Conservation (phyloP, 2,329 filamentous ascomycete genomes). For the Sporothrix schenckii region DNA sequence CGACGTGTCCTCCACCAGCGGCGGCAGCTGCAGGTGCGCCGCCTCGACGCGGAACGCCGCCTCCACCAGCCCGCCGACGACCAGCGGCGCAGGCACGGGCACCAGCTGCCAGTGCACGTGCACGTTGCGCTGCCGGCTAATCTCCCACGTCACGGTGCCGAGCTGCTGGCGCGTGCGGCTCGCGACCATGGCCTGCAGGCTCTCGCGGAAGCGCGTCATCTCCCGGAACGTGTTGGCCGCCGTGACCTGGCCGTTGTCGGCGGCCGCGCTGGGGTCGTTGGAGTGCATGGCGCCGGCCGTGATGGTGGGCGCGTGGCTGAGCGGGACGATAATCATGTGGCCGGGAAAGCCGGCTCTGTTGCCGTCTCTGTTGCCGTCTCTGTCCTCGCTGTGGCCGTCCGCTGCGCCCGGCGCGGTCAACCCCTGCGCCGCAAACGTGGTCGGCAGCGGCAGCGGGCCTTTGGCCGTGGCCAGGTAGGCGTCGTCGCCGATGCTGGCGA, state of each 20-base stretch:
- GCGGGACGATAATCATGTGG: conserved; percentile 89
- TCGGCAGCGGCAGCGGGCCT: conserved; percentile 74
- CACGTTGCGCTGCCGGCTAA: conserved; percentile 77
- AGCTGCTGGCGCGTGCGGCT: conserved; percentile 60
- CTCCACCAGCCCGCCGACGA: conserved; percentile 76
- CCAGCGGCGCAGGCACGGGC: conserved; percentile 69
- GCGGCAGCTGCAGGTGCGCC: conserved; percentile 67
- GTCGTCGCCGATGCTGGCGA: conserved; percentile 85
- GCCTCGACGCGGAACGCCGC: conserved; percentile 87
- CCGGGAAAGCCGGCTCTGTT: conserved; percentile 62
- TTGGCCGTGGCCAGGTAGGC: conserved; percentile 90
- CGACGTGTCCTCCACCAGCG: conserved; percentile 46
- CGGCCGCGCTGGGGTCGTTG: conserved; percentile 50
- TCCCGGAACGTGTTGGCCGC: conserved; percentile 69
- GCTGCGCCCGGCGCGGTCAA: conserved; percentile 47
- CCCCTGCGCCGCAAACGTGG: conserved; percentile 65
- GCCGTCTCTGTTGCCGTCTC: no score
- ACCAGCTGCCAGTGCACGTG: conserved; percentile 95
- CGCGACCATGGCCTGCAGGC: conserved; percentile 79
- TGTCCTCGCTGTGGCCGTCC: no score
- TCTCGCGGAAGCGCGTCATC: conserved; percentile 78
- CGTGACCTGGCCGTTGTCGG: conserved; percentile 56
- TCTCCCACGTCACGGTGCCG: conserved; percentile 89
- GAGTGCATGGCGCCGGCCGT: conserved; percentile 59
- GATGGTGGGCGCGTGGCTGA: conserved; percentile 78